phyloP scores from a whole-genome alignment of 2,329 filamentous ascomycete genomes.

The Epichloe gansuensis region DNA sequence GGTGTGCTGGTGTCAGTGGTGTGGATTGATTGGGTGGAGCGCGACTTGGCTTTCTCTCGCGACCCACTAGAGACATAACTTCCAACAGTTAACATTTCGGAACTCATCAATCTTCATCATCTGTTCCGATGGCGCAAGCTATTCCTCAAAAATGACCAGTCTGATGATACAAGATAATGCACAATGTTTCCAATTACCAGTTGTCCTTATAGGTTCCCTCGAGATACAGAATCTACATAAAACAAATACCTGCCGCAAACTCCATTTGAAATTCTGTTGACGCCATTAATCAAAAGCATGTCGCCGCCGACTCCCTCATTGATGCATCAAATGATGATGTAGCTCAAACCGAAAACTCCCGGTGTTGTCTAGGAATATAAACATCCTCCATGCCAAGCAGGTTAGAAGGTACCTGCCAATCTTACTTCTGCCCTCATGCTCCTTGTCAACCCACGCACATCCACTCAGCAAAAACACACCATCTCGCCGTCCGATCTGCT shows the following conservation, averaged over 20 bases:
- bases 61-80: too few relatives aligned
- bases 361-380: background rate
- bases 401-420: background rate
- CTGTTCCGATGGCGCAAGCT: too few relatives aligned
- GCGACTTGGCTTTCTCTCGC: background rate
- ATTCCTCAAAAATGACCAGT: background rate
- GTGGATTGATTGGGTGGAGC: background rate
- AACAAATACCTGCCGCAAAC: background rate
- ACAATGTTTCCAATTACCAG: constrained; percentile 3
- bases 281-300: background rate
- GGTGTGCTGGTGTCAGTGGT: background rate
- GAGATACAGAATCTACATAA: background rate
- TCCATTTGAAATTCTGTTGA: background rate
- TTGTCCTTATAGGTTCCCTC: background rate
- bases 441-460: constrained; percentile 34
- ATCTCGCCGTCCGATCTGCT: constrained; percentile 70
- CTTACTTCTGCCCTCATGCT: background rate
- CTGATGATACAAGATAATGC: background rate
- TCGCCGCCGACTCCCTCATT: background rate
- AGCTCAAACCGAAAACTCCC: background rate
- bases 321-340: background rate
- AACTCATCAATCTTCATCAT: too few relatives aligned
- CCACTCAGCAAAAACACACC: constrained; percentile 93
- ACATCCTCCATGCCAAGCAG: background rate
- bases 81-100: too few relatives aligned